These are phyloP conservation scores for Starmera dryadoides DNA, from an alignment of 805 yeast species.

Conservation along the genomic window DNA sequence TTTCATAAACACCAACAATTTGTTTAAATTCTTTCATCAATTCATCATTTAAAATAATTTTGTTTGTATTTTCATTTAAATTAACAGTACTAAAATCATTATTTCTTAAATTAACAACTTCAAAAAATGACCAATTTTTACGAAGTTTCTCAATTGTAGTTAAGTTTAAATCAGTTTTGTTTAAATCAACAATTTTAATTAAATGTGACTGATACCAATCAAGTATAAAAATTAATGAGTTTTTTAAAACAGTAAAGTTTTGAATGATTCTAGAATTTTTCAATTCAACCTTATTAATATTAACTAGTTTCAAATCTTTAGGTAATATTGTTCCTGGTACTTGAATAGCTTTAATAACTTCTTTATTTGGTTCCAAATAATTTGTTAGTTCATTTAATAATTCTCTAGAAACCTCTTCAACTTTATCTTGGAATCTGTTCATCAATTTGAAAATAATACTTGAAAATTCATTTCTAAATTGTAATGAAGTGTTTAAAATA, in stretches of 20 bases:
- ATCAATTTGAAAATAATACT: constrained; percentile 16
- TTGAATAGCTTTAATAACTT: constrained; percentile 5
- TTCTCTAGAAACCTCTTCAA: constrained; percentile 16
- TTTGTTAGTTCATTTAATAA: constrained; percentile 13
- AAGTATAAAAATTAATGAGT: constrained; percentile 28
- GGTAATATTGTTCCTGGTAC: not conserved
- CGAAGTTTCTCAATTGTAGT: constrained; percentile 25
- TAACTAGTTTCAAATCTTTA: not conserved
- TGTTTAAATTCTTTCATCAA: constrained; percentile 7
- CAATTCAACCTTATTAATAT: constrained; percentile 14
- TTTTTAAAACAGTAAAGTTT: constrained; percentile 30
- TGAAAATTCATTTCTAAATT: constrained; percentile 19
- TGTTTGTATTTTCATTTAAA: constrained; percentile 5
- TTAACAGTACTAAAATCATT: constrained; percentile 4
- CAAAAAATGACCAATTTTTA: constrained; percentile 32
- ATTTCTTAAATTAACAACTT: constrained; percentile 20
- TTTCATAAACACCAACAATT: constrained; percentile 6
- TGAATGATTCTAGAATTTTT: constrained; percentile 19
- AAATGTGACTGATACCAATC: constrained; percentile 9
- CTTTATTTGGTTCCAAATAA: constrained; percentile 18
- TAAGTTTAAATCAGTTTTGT: constrained; percentile 19
- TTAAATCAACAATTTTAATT: constrained; percentile 13
- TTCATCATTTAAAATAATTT: constrained; percentile 15
- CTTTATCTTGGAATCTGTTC: constrained; percentile 14
- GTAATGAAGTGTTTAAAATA: constrained; percentile 19